Conservation (phyloP, 768 basidiomycete genomes). For the Collybiopsis luxurians region DNA sequence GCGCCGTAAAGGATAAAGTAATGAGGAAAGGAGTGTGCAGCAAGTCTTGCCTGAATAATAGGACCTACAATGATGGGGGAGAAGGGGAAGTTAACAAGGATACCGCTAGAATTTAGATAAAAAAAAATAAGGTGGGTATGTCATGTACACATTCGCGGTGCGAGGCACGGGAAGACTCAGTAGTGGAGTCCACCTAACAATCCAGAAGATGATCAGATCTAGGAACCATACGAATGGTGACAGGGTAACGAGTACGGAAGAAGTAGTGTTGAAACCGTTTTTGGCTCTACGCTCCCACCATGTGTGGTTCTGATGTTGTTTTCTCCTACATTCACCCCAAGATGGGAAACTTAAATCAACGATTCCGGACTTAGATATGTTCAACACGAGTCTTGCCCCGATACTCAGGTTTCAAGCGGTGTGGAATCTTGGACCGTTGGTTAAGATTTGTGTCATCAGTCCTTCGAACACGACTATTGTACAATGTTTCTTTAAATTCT, state of each 20-base stretch:
- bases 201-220: background rate
- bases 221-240: conserved; percentile 2
- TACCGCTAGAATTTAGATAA: background rate
- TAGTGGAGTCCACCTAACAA: background rate
- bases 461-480: too few species aligned
- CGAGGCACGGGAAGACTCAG: conserved; percentile 4
- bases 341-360: too few species aligned
- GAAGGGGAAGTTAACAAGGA: background rate
- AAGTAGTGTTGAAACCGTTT: too few species aligned
- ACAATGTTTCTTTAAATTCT: too few species aligned
- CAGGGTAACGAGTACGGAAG: background rate
- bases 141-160: background rate
- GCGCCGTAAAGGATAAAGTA: background rate
- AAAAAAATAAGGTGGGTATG: background rate
- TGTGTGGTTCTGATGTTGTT: too few species aligned
- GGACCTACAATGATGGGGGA: conserved; percentile 3
- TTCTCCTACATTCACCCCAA: too few species aligned
- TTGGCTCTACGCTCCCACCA: too few species aligned
- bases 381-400: too few species aligned
- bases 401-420: too few species aligned
- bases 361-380: too few species aligned
- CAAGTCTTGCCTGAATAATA: background rate
- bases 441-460: too few species aligned
- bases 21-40: background rate
- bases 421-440: too few species aligned